Evolutionary conservation across 1,284 basidiomycete genomes (phyloP), one percentile per base, ranked within the genome.

Genomic region (Trichosporon sp.): DNA sequence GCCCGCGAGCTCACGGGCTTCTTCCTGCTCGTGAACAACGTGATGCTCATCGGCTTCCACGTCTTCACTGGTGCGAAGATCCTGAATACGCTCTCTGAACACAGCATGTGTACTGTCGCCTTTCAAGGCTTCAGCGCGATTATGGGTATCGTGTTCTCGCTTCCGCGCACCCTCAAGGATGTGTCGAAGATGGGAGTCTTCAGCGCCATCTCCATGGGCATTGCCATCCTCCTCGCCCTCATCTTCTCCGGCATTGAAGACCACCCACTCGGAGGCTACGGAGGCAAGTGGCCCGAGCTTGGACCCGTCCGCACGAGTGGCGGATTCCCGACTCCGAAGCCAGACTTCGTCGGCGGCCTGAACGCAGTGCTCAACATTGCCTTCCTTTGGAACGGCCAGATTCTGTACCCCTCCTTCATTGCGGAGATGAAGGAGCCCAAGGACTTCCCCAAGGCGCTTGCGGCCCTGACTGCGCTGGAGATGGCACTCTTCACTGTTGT

Each of bases 331-430:
- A 32, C 75, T 75, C 5, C 66, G 78, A 38, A 87, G 87, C 12
- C 90, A 88, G 2, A 86, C 1, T 91, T 88, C 75, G 87, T 91
- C 5, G 80, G 85, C 63, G 89, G 88, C 71, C 73, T 85, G 61
- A 83, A 81, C 66, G 84, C 84, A 2, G 72, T 85, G 5, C 75
- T 87, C 31, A 87, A 87, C 77, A 80, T 80, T 70, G 86, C 86
- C 14, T 90, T 89, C 79, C 88, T 89, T 1, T 89, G 88, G 78
- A 87, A 90, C 63, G 90, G 89, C 0, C 90, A 91, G 76, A 80
- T 81, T 51, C 79, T 87, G 65, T 85, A 86, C 76, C 85, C 85
- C 0, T 84, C 83, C 0, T 86, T 85, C 76, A 83, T 84, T 73
- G 80, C 84, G 63, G 84, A 85, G 77, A 85, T 85, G 84, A 78